phyloP scores from a whole-genome alignment of 2,329 filamentous ascomycete genomes.

The Penicillium sp. region DNA sequence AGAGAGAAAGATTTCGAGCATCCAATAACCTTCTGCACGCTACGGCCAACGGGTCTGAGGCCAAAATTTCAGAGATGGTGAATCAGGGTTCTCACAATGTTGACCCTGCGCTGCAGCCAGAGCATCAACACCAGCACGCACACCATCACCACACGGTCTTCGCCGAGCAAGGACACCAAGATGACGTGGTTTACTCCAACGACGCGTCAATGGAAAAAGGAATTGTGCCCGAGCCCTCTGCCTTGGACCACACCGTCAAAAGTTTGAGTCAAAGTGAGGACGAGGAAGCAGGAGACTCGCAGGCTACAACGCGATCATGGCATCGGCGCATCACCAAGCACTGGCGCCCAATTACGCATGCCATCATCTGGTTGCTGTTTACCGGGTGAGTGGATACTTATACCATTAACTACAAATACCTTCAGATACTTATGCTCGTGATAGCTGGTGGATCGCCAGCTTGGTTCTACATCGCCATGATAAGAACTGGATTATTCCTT shows the following conservation, averaged over 20 bases:
- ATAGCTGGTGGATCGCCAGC: conserved; percentile 74
- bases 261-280: conserved; percentile 30
- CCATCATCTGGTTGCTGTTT: conserved; percentile 51
- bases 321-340: conserved; percentile 29
- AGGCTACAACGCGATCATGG: conserved; percentile 30
- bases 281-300: conserved; percentile 41
- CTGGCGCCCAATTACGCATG: conserved; percentile 44
- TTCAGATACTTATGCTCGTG: conserved; percentile 15
- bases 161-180: conserved; percentile 37
- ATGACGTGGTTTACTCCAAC: conserved; percentile 52
- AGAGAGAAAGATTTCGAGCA: not conserved
- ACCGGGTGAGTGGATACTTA: conserved; percentile 49
- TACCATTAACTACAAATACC: conserved; percentile 9
- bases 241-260: conserved; percentile 41
- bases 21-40: not conserved
- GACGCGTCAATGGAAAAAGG: conserved; percentile 44
- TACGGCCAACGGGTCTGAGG: not conserved
- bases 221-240: conserved; percentile 33
- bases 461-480: conserved; percentile 71
- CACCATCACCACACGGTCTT: conserved; percentile 41
- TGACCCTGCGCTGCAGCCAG: conserved; percentile 39
- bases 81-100: not conserved
- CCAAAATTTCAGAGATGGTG: not conserved
- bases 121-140: conserved; percentile 41
- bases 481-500: conserved; percentile 80